Evolutionary conservation across 225 moss, liverwort and hornwort species (phyloP).

Genomic region (Takakia lepidozioides): DNA sequence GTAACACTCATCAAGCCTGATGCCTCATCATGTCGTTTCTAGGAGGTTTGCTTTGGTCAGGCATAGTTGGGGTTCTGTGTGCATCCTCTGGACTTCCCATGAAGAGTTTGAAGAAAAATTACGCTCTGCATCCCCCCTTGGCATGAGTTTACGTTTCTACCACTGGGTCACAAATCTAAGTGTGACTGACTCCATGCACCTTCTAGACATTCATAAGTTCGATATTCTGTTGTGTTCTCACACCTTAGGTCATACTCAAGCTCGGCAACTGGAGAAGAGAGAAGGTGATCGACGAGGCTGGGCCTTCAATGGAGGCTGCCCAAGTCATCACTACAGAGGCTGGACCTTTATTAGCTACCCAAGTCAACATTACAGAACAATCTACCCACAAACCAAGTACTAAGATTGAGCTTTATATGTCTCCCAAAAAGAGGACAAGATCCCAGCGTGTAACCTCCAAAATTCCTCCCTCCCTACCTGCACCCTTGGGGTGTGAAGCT

Average conservation of each 20-base stretch:
- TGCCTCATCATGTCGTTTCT: too few species aligned
- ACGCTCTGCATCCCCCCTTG: too few species aligned
- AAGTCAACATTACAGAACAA: constrained; percentile 17
- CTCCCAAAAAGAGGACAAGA: constrained; percentile 12
- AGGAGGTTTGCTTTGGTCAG: too few species aligned
- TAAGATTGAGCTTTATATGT: constrained; percentile 12
- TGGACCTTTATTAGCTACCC: constrained; percentile 4
- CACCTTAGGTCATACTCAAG: constrained; percentile 36
- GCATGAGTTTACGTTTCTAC: too few species aligned
- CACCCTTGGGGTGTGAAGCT: too few species aligned
- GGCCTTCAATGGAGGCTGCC: constrained; percentile 6
- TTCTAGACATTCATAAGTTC: background rate
- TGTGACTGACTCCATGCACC: too few species aligned
- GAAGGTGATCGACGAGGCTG: constrained; percentile 9
- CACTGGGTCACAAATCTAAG: too few species aligned
- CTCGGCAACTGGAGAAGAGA: constrained; percentile 31
- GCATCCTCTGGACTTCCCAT: background rate
- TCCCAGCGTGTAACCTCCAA: too few species aligned
- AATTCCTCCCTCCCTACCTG: too few species aligned
- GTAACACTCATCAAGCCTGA: too few species aligned
- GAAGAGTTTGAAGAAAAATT: background rate
- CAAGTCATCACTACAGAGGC: constrained; percentile 13
- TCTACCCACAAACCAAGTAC: constrained; percentile 24
- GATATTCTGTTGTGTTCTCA: constrained; percentile 1
- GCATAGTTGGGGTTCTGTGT: background rate